These are phyloP conservation scores for Moricandia arvensis DNA, from an alignment of 345 rosid species.

Conservation along the genomic window DNA sequence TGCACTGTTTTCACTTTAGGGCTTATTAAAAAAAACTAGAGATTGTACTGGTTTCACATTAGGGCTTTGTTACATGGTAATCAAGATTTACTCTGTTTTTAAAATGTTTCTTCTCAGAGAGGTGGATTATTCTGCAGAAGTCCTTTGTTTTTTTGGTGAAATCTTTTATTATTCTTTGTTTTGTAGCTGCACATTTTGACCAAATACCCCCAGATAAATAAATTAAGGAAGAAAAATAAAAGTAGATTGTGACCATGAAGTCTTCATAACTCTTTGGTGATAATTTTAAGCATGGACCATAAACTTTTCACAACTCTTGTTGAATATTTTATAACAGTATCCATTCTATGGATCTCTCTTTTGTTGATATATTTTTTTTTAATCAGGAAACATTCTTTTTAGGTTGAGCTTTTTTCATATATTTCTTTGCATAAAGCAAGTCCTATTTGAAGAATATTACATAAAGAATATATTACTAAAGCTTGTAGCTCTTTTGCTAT, in stretches of 20 bases:
- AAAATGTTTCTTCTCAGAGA: background rate
- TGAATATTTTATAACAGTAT: conserved; percentile 11
- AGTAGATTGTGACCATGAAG: conserved; percentile 18
- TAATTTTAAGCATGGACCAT: conserved; percentile 29
- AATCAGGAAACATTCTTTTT: conserved; percentile 9
- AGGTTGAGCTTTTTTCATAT: background rate
- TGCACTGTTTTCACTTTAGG: conserved; percentile 4
- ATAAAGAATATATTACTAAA: conserved; percentile 43
- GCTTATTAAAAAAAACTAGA: no score
- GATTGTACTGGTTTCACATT: conserved; percentile 15
- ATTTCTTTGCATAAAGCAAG: conserved; percentile 26
- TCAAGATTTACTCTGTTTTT: background rate
- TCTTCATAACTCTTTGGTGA: conserved; percentile 17
- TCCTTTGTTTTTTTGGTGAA: conserved; percentile 26
- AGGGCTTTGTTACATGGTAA: conserved; percentile 1
- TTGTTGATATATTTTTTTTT: background rate
- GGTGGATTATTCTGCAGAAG: conserved; percentile 9
- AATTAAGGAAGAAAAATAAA: background rate
- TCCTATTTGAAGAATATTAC: conserved; percentile 27
- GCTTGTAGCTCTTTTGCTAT: conserved; percentile 38
- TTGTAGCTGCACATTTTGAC: conserved; percentile 40
- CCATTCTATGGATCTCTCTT: conserved; percentile 10
- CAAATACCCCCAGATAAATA: conserved; percentile 10
- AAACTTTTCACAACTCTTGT: conserved; percentile 18
- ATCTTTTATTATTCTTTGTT: conserved; percentile 14